Evolutionary conservation across 2,329 filamentous ascomycete species (phyloP), one percentile per base, ranked within the genome.

Genomic region (Pseudogymnoascus sp.): DNA sequence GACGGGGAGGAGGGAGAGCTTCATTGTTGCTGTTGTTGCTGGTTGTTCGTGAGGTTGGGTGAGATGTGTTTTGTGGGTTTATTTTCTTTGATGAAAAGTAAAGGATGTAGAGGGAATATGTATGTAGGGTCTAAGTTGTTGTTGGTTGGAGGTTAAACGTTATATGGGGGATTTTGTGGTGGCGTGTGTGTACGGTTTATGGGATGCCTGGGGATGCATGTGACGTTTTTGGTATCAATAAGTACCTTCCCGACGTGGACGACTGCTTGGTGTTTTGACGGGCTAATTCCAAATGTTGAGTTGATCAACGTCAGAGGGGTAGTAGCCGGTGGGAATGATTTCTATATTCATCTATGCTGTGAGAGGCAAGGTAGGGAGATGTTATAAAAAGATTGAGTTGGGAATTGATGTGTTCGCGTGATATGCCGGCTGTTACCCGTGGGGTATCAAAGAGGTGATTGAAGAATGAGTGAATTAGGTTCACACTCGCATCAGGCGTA

Each of bases 1-100:
- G 60, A 85, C 74, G 62, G 84, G 76, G 69, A 88, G 70, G 65
- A 82, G 72, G 14, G 79, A 73, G 69, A 87, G 77, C 77, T 83
- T 90, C 90, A 93, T 94, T 63, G 21, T 60, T 6, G 56, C 1
- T 8, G 31, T 16, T 33, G 14, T 2, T 12, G 50, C 10, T 10
- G 5, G 25, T 28, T 31, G 28, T 31, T 7, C 10, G 7, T 25
- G 23, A 10, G 28, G 10, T 31, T 31, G 28, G 10, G 7, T 25
- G 23, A 10, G 28, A 10, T 31, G 7, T 31, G 28, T 6, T 31
- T 10, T 8, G 28, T 10, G 7, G 2, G 10, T 31, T 35, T 35
- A 35, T 35, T 35, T 35, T 12, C 4, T 38, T 38, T 38, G 40
- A 25, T 25, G 23, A 25, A 25, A 25, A 25, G 21, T 25, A 25